These are phyloP conservation scores for Arthrobotrys iridis DNA, from an alignment of 2,329 filamentous ascomycete genomes.

Conservation along the genomic window DNA sequence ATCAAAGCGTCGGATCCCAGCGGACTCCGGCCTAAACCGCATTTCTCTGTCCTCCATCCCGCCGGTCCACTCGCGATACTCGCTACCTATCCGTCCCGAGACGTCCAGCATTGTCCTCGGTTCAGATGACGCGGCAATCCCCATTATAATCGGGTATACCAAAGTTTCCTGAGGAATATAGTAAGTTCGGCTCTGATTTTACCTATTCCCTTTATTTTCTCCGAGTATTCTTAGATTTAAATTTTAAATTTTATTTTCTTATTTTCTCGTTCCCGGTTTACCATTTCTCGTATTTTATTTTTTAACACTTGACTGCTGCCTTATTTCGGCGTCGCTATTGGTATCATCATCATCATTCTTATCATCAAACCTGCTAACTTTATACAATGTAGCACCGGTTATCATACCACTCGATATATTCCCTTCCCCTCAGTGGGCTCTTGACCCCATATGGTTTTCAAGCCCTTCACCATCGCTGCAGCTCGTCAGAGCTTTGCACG, in stretches of 20 bases:
- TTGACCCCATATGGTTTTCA: slow-evolving; percentile 64
- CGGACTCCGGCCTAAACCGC: slow-evolving; percentile 23
- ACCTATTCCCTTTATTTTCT: background rate
- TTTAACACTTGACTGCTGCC: background rate
- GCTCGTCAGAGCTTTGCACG: slow-evolving; percentile 98
- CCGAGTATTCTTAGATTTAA: background rate
- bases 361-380: background rate
- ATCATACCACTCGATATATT: slow-evolving; percentile 37
- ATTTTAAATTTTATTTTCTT: background rate
- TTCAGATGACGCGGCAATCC: slow-evolving; percentile 53
- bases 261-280: slow-evolving; percentile 1
- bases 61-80: slow-evolving; percentile 1
- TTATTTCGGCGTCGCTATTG: background rate
- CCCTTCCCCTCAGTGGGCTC: slow-evolving; percentile 10
- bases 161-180: slow-evolving; percentile 50
- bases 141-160: slow-evolving; percentile 45
- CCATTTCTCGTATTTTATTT: background rate
- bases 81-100: background rate
- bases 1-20: slow-evolving; percentile 21
- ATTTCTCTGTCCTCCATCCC: background rate
- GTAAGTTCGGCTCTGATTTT: slow-evolving; percentile 14
- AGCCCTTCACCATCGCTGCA: slow-evolving; percentile 75
- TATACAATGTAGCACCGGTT: slow-evolving; percentile 27
- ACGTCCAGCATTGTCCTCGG: slow-evolving; percentile 5
- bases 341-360: background rate